phyloP scores from a whole-genome alignment of 208 protist genomes.

The Crithidia expoeki region DNA sequence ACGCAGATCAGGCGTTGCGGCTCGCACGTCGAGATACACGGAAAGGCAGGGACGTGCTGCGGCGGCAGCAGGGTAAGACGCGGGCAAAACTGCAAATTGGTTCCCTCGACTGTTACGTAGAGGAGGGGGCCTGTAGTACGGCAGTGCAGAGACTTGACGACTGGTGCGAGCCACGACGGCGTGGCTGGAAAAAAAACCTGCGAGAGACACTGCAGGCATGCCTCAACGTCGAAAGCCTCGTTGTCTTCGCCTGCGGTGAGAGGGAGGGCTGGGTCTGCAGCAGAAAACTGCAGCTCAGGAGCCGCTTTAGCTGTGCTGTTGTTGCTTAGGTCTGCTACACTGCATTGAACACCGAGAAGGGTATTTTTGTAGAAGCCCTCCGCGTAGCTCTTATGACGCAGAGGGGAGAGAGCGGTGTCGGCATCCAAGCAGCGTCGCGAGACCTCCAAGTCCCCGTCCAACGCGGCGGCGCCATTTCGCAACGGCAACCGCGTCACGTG shows the following conservation, averaged over 20 bases:
- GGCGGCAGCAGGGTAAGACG: constrained; percentile 30
- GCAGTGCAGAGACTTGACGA: constrained; percentile 30
- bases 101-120: constrained; percentile 35
- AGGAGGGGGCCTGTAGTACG: constrained; percentile 13
- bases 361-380: constrained; percentile 32
- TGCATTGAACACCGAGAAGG: constrained; percentile 24
- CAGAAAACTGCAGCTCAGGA: constrained; percentile 6
- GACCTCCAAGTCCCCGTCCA: neutral
- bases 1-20: constrained; percentile 24
- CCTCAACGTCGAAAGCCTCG: constrained; percentile 21
- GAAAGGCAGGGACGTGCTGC: constrained; percentile 1
- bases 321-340: neutral
- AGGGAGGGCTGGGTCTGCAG: constrained; percentile 4
- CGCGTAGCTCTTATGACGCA: constrained; percentile 18
- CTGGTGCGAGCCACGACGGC: constrained; percentile 32
- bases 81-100: constrained; percentile 53
- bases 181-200: constrained; percentile 20
- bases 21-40: neutral
- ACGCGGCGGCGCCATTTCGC: neutral
- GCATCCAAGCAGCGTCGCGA: constrained; percentile 9
- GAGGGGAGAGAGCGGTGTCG: neutral
- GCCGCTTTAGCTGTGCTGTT: neutral
- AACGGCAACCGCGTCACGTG: constrained; percentile 32
- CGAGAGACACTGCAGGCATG: constrained; percentile 15
- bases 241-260: constrained; percentile 18